A percentile compares a stretch with the other conserved stretches of the same genome.
phyloP scores from a whole-genome alignment of 306 rosid genomes.

The Carpinus fangiana region DNA sequence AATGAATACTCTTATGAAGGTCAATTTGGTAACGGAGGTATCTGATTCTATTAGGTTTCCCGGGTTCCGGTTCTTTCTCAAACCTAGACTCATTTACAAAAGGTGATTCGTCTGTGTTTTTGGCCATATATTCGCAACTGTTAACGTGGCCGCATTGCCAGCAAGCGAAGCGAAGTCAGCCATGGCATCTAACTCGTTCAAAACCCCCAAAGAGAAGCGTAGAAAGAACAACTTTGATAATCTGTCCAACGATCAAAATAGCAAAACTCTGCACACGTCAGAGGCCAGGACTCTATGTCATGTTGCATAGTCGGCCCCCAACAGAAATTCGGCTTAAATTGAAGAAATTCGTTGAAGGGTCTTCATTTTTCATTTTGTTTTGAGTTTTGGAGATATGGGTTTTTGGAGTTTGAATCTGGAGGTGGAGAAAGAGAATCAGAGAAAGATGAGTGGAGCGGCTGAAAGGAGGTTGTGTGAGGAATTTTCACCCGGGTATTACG shows the following conservation, averaged over 20 bases:
- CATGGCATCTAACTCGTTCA: conserved; percentile 21
- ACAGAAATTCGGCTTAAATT: not conserved
- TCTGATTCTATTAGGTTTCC: not conserved
- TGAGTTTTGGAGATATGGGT: not conserved
- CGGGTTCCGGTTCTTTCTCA: not conserved
- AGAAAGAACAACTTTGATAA: not conserved
- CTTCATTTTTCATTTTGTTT: not conserved
- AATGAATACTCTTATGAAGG: not conserved
- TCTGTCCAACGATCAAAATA: not conserved
- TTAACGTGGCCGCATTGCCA: conserved; percentile 41
- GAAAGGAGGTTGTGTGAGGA: conserved; percentile 54
- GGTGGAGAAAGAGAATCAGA: not conserved
- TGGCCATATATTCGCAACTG: conserved; percentile 34
- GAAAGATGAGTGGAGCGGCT: conserved; percentile 18
- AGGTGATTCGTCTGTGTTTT: not conserved
- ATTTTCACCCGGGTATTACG: conserved; percentile 59
- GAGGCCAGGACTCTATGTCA: not conserved
- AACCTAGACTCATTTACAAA: not conserved
- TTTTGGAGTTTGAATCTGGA: not conserved
- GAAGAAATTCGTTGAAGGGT: conserved; percentile 7
- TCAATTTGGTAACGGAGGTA: not conserved
- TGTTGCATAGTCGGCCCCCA: not conserved
- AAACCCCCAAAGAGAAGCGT: conserved; percentile 5
- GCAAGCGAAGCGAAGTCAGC: conserved; percentile 19
- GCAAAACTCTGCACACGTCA: not conserved